These are phyloP conservation scores for Acorus gramineus DNA, from an alignment of 106 monocot genomes.

Conservation along the genomic window DNA sequence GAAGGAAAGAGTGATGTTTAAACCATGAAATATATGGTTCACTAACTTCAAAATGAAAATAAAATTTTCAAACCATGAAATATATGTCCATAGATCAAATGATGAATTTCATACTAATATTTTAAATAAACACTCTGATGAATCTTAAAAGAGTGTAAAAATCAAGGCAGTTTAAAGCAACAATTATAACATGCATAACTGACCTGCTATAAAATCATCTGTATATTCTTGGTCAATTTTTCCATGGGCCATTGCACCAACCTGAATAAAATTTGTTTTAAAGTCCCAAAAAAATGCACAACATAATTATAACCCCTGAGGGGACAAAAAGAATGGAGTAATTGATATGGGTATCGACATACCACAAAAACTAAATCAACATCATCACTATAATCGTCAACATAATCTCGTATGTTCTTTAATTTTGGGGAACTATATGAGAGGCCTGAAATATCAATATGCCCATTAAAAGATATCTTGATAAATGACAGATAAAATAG, in stretches of 20 bases:
- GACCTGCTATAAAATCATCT: conserved; percentile 86
- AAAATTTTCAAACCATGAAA: neutral
- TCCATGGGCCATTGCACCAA: conserved; percentile 96
- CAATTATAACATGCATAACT: conserved; percentile 1
- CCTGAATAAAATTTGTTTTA: conserved; percentile 24
- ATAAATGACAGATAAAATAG: neutral
- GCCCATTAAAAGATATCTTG: neutral
- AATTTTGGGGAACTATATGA: conserved; percentile 81
- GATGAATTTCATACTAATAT: neutral
- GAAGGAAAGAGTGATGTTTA: neutral
- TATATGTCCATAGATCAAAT: neutral
- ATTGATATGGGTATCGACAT: conserved; percentile 11
- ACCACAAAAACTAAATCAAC: conserved; percentile 83
- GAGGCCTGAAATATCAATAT: conserved; percentile 35
- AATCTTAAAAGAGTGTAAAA: too few relatives aligned
- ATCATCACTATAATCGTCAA: conserved; percentile 62
- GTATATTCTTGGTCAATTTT: conserved; percentile 59
- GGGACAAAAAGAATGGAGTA: neutral
- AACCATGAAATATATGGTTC: neutral
- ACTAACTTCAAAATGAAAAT: neutral
- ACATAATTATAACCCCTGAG: neutral
- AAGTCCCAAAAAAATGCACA: neutral
- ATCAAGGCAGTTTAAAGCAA: too few relatives aligned
- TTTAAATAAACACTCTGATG: neutral
- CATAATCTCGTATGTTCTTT: conserved; percentile 59